A percentile compares a stretch with the other conserved stretches of the same genome.
phyloP scores from a whole-genome alignment of 148 eudicot species.

The Arctostaphylos glauca region DNA sequence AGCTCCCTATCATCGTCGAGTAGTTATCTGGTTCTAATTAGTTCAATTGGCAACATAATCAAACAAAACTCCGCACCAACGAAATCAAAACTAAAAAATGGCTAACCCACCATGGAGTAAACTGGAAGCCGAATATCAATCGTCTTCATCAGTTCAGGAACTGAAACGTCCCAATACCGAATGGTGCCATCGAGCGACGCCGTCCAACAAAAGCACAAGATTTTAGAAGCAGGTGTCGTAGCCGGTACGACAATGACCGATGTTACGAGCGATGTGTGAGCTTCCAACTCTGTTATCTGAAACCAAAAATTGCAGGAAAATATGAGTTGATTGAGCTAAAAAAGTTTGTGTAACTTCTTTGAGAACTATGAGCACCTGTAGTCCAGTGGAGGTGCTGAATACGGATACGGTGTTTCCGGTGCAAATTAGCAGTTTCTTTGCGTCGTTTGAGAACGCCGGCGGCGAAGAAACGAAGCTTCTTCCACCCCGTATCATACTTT shows the following conservation, averaged over 20 bases:
- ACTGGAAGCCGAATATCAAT: constrained; percentile 55
- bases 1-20: not conserved
- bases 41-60: not conserved
- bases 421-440: constrained; percentile 66
- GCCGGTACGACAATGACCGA: constrained; percentile 72
- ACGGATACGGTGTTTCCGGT: constrained; percentile 70
- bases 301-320: not conserved
- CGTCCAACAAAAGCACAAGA: constrained; percentile 81
- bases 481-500: constrained; percentile 67
- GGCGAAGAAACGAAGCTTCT: constrained; percentile 62
- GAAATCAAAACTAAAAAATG: not conserved
- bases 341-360: not conserved
- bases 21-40: not conserved
- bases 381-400: constrained; percentile 75
- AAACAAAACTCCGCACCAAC: not conserved
- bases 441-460: constrained; percentile 82
- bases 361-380: constrained; percentile 41
- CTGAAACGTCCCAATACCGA: constrained; percentile 74
- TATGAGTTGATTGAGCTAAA: not conserved
- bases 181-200: constrained; percentile 86
- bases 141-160: constrained; percentile 62
- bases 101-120: constrained; percentile 62
- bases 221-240: constrained; percentile 34
- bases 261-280: constrained; percentile 69
- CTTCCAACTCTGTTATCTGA: constrained; percentile 78